phyloP scores from a whole-genome alignment of 2,329 filamentous ascomycete genomes.

The Curvularia spicifera region DNA sequence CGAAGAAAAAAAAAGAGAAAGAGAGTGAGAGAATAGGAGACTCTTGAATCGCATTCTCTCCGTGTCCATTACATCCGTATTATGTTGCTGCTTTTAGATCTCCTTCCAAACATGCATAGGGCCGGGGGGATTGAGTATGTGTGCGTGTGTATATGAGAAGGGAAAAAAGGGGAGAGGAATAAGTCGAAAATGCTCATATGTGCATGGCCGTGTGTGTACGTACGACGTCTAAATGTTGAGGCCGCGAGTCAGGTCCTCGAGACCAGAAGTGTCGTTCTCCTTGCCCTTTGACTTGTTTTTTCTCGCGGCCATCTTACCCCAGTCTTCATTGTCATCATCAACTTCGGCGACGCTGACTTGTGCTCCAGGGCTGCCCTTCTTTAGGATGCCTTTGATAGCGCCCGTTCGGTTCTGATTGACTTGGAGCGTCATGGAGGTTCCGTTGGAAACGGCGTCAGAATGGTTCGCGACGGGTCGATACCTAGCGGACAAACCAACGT shows the following conservation, averaged over 20 bases:
- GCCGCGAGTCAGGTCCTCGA: slow-evolving; percentile 37
- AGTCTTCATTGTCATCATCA: slow-evolving; percentile 45
- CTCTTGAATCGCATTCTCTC: slow-evolving; percentile 8
- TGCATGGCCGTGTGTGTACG: slow-evolving; percentile 12
- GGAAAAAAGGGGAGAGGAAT: neutral
- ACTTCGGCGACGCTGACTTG: slow-evolving; percentile 29
- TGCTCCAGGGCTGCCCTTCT: slow-evolving; percentile 29
- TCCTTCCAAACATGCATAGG: slow-evolving; percentile 14
- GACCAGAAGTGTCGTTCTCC: slow-evolving; percentile 24
- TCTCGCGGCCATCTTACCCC: slow-evolving; percentile 40
- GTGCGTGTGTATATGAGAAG: too few relatives aligned
- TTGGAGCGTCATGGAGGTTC: slow-evolving; percentile 43
- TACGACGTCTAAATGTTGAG: slow-evolving; percentile 30
- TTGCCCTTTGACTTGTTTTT: slow-evolving; percentile 37
- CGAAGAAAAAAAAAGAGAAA: neutral
- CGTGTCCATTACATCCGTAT: slow-evolving; percentile 13
- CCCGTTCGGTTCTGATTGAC: slow-evolving; percentile 25
- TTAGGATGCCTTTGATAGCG: slow-evolving; percentile 45
- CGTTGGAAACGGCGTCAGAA: slow-evolving; percentile 38
- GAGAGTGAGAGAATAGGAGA: neutral
- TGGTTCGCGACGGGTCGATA: slow-evolving; percentile 81
- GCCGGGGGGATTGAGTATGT: neutral
- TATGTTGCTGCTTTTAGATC: slow-evolving; percentile 6
- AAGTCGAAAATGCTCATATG: slow-evolving; percentile 9
- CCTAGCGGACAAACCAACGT: slow-evolving; percentile 84